phyloP scores from a whole-genome alignment of 192 early-diverging fungal genomes.

The Cladochytrium replicatum region DNA sequence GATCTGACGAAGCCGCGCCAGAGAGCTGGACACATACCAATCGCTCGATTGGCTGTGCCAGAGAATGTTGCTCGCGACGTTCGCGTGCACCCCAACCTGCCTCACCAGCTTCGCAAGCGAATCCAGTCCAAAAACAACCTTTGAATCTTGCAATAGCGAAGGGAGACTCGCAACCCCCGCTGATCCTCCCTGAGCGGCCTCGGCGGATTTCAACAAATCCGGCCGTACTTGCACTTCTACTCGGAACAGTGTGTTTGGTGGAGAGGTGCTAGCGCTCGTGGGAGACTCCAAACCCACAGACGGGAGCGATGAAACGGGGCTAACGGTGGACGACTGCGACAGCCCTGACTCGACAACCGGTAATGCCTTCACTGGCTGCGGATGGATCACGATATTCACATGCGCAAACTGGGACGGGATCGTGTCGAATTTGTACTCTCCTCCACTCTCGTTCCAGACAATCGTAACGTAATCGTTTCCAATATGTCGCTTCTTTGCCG shows the following conservation, averaged over 20 bases:
- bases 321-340: not conserved
- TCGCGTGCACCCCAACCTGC: slow-evolving; percentile 75
- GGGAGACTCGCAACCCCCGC: not conserved
- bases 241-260: slow-evolving; percentile 37
- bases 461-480: slow-evolving; percentile 96
- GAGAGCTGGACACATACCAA: slow-evolving; percentile 82
- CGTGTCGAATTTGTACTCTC: slow-evolving; percentile 75
- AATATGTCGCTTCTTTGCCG: slow-evolving; percentile 87
- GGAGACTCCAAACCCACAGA: not conserved
- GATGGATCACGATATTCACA: slow-evolving; percentile 88
- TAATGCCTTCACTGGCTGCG: slow-evolving; percentile 28
- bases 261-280: not conserved
- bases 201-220: slow-evolving; percentile 76
- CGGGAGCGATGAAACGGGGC: not conserved
- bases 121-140: slow-evolving; percentile 69
- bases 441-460: slow-evolving; percentile 85
- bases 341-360: not conserved
- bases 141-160: slow-evolving; percentile 69
- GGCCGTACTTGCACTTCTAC: slow-evolving; percentile 58
- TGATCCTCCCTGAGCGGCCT: too few relatives aligned
- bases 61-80: slow-evolving; percentile 83
- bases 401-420: slow-evolving; percentile 92
- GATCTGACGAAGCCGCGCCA: slow-evolving; percentile 83
- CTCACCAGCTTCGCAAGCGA: slow-evolving; percentile 73
- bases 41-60: slow-evolving; percentile 45